Evolutionary conservation across 2,329 filamentous ascomycete genomes (phyloP).

Genomic region (Capronia epimyces): DNA sequence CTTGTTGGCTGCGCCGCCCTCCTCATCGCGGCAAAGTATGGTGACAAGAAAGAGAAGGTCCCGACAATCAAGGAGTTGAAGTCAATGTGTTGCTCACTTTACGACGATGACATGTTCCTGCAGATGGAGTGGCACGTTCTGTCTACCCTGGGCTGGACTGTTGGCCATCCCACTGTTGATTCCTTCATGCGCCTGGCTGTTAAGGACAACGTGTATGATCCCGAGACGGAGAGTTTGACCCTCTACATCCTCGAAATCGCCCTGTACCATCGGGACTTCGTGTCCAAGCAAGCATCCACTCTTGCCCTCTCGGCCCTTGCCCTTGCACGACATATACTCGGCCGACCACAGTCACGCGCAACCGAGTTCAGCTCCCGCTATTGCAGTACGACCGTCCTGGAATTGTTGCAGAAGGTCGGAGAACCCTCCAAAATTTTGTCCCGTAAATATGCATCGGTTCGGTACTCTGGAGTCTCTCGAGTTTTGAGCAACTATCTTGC

Average conservation of each 20-base stretch:
- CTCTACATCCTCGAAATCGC: slow-evolving; percentile 92
- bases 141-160: slow-evolving; percentile 92
- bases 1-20: slow-evolving; percentile 93
- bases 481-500: slow-evolving; percentile 63
- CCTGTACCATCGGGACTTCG: slow-evolving; percentile 93
- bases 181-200: slow-evolving; percentile 86
- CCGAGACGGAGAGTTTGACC: slow-evolving; percentile 89
- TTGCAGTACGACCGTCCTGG: slow-evolving; percentile 50
- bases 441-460: slow-evolving; percentile 63
- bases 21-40: slow-evolving; percentile 96
- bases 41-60: slow-evolving; percentile 97
- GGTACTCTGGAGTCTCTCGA: slow-evolving; percentile 60
- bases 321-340: slow-evolving; percentile 78
- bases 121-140: slow-evolving; percentile 99
- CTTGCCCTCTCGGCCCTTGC: slow-evolving; percentile 85
- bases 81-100: slow-evolving; percentile 98
- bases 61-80: slow-evolving; percentile 94
- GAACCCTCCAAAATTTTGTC: slow-evolving; percentile 62
- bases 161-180: slow-evolving; percentile 93
- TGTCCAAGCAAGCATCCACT: slow-evolving; percentile 82
- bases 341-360: slow-evolving; percentile 68
- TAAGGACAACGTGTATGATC: slow-evolving; percentile 67
- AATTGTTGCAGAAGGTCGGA: slow-evolving; percentile 60
- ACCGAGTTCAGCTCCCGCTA: slow-evolving; percentile 64
- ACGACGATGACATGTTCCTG: slow-evolving; percentile 99